Evolutionary conservation across 768 basidiomycete species (phyloP), one percentile per base, ranked within the genome.

Genomic region (Pleurotus sapidus): DNA sequence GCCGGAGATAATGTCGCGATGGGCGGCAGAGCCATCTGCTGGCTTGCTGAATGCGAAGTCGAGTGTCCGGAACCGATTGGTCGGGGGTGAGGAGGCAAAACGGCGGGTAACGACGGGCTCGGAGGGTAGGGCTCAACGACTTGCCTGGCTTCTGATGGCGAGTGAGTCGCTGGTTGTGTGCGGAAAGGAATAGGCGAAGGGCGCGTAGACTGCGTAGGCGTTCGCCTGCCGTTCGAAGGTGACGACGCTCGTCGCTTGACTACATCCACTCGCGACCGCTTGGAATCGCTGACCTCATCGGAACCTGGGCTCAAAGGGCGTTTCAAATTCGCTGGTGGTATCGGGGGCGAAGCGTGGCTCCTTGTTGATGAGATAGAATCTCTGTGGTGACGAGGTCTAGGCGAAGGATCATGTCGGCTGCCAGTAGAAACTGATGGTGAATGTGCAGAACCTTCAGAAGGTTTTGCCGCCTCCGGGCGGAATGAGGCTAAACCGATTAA

Each of bases 151-250:
- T 90, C 88, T 9, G 30, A 34, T 17, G 87, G 87, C 18, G 89
- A 89, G 65, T 80, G 86, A 11, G 87, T 82, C 4, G 82, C 71
- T 7, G 86, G 84, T 64, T 89, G 89, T 3, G 82, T 84, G 62
- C 84, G 82, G 80, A 90, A 87, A 14, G 89, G 88, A 46, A 82
- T 83, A 2, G 89, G 88, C 17, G 88, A 89, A 0, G 83, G 86
- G 3, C 87, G 76, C 46, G 84, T 82, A 20, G 85, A 84, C 40
- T 82, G 80, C 25, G 80, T 65, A 9, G 87, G 86, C 0, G 86
- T 82, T 43, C 74, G 74, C 59, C 82, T 72, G 20, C 81, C 80
- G 18, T 64, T 69, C 12, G 79, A 64, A 12, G 80, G 77, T 18
- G 87, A 84, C 8, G 81, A 78, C 12, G 70, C 74, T 20, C 82